These are phyloP conservation scores for Microstegium vimineum DNA, from an alignment of 176 grass and related monocot genomes.

Conservation along the genomic window DNA sequence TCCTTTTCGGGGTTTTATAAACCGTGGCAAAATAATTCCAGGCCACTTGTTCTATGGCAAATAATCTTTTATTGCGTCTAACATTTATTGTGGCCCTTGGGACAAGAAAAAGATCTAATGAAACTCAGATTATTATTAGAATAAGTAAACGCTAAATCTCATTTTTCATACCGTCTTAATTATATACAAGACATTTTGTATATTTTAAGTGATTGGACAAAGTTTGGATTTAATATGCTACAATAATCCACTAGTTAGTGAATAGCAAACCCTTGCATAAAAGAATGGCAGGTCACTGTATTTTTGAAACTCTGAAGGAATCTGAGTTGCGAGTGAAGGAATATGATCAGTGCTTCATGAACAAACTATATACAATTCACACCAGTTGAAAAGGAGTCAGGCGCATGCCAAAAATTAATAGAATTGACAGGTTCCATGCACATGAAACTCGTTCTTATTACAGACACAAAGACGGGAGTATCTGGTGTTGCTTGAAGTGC, in stretches of 20 bases:
- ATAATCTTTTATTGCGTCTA: too few relatives aligned
- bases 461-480: not conserved
- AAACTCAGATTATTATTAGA: too few relatives aligned
- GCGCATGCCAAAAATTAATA: not conserved
- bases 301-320: not conserved
- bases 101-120: too few relatives aligned
- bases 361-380: not conserved
- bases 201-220: too few relatives aligned
- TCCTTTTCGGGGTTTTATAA: not conserved
- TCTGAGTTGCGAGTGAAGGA: not conserved
- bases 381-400: not conserved
- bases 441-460: conserved; percentile 14
- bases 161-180: too few relatives aligned
- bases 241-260: too few relatives aligned
- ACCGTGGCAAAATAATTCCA: not conserved
- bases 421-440: not conserved
- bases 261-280: not conserved
- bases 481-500: not conserved
- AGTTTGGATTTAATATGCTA: too few relatives aligned
- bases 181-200: too few relatives aligned
- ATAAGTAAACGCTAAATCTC: too few relatives aligned
- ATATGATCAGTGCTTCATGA: not conserved
- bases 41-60: not conserved
- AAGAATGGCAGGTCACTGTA: not conserved
- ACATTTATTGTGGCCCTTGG: too few relatives aligned